Percentiles rank a stretch among this genome's conserved stretches.
Conservation (phyloP, 2,329 filamentous ascomycete genomes). For the Stromatinia cepivora region DNA sequence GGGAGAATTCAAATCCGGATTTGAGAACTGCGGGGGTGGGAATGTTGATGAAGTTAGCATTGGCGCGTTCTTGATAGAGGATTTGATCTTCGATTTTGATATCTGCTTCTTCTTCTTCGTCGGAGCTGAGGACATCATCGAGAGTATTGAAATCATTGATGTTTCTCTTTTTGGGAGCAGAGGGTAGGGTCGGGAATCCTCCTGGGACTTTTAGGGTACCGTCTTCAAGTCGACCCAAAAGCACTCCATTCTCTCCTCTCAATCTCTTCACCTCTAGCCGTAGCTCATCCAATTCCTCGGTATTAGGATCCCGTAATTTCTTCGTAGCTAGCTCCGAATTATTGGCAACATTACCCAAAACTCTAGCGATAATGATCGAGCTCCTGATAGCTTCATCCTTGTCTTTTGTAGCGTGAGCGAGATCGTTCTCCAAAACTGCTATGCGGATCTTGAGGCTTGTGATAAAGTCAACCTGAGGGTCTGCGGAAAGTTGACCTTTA, state of each 20-base stretch:
- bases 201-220: background rate
- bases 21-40: conserved; percentile 31
- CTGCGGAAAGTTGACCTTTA: conserved; percentile 60
- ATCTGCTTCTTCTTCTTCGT: background rate
- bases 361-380: conserved; percentile 26
- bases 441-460: conserved; percentile 28
- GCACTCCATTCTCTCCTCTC: conserved; percentile 27
- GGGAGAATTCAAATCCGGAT: conserved; percentile 28
- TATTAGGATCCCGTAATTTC: background rate
- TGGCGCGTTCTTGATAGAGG: conserved; percentile 20
- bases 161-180: background rate
- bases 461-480: conserved; percentile 12
- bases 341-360: conserved; percentile 10
- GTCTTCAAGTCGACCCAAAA: conserved; percentile 17
- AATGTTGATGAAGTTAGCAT: conserved; percentile 25
- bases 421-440: conserved; percentile 35
- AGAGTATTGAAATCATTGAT: conserved; percentile 3
- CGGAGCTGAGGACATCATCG: conserved; percentile 2
- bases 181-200: background rate
- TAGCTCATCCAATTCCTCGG: conserved; percentile 24
- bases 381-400: conserved; percentile 28
- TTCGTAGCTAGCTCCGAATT: background rate
- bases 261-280: conserved; percentile 30
- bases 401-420: conserved; percentile 27
- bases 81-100: conserved; percentile 12